These are phyloP conservation scores for Cetraspora pellucida DNA, from an alignment of 192 early-diverging fungal genomes.

Conservation along the genomic window DNA sequence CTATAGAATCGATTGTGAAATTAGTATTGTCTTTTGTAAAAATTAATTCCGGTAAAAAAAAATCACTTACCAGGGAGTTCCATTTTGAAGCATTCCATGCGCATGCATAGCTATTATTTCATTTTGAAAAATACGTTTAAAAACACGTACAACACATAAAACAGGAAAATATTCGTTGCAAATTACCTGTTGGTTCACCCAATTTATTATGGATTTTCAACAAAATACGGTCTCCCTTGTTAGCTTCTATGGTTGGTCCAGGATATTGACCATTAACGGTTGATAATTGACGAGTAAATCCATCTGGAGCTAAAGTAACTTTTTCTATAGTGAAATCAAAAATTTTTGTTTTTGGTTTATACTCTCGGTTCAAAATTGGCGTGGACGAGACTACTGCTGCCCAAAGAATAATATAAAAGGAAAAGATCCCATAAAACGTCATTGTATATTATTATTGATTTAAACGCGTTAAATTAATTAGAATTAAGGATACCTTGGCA, in stretches of 20 bases:
- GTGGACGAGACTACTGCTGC: constrained; percentile 34
- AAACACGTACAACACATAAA: constrained; percentile 34
- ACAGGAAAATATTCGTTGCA: constrained; percentile 34
- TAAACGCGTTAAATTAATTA: constrained; percentile 33
- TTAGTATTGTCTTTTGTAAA: constrained; percentile 36
- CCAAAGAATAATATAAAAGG: constrained; percentile 34
- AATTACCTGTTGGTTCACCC: constrained; percentile 36
- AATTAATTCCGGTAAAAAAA: constrained; percentile 34
- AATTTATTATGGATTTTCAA: constrained; percentile 47
- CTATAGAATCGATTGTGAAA: constrained; percentile 35
- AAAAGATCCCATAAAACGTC: constrained; percentile 28
- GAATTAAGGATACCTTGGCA: constrained; percentile 31
- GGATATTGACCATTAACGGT: constrained; percentile 60
- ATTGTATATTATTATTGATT: constrained; percentile 32
- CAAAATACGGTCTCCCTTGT: constrained; percentile 50
- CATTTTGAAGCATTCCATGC: constrained; percentile 36
- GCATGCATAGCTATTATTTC: constrained; percentile 36
- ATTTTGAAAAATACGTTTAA: constrained; percentile 33
- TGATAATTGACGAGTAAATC: constrained; percentile 45
- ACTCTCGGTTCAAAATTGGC: constrained; percentile 34
- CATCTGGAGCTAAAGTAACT: constrained; percentile 46
- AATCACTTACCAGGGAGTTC: constrained; percentile 20
- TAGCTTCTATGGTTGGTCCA: constrained; percentile 54
- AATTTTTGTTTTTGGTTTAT: constrained; percentile 32
- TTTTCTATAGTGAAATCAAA: constrained; percentile 34